A percentile compares a stretch with the other conserved stretches of the same genome.
Evolutionary conservation across 2,329 filamentous ascomycete genomes (phyloP).

Genomic region (Sporothrix mexicana): DNA sequence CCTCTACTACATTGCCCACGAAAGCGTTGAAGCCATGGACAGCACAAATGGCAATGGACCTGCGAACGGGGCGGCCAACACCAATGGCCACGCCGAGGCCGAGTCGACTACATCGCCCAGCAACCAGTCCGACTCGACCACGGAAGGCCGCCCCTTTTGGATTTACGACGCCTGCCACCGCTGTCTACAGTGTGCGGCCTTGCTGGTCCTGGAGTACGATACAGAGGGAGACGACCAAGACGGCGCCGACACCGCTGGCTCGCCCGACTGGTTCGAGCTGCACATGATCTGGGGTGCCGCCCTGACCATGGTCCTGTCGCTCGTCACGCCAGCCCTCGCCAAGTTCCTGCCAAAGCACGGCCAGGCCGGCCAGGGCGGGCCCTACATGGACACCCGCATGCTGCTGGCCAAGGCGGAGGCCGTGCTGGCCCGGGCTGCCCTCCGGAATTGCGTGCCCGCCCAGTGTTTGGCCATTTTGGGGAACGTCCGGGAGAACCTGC

Average conservation of each 20-base stretch:
- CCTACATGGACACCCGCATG: neutral
- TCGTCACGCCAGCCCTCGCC: neutral
- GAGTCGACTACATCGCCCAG: neutral
- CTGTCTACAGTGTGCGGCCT: neutral
- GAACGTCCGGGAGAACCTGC: neutral
- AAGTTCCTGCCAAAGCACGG: slow-evolving; percentile 11
- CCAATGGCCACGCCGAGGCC: neutral
- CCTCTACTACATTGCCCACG: slow-evolving; percentile 19
- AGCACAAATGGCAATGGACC: neutral
- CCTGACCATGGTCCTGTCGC: slow-evolving; percentile 4
- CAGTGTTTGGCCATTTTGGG: neutral
- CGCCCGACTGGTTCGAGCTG: slow-evolving; percentile 4
- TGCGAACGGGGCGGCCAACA: neutral
- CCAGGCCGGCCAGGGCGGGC: neutral
- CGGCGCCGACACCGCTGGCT: neutral
- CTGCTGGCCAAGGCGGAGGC: slow-evolving; percentile 11
- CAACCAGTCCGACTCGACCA: neutral
- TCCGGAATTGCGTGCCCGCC: neutral
- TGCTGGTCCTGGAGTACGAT: neutral
- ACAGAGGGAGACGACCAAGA: neutral
- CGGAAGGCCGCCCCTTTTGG: neutral
- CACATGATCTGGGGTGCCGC: slow-evolving; percentile 16
- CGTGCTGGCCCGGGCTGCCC: neutral
- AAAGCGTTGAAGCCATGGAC: slow-evolving; percentile 1
- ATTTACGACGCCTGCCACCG: neutral